phyloP scores from a whole-genome alignment of 2,329 filamentous ascomycete species.

The Pseudogymnoascus pannorum region DNA sequence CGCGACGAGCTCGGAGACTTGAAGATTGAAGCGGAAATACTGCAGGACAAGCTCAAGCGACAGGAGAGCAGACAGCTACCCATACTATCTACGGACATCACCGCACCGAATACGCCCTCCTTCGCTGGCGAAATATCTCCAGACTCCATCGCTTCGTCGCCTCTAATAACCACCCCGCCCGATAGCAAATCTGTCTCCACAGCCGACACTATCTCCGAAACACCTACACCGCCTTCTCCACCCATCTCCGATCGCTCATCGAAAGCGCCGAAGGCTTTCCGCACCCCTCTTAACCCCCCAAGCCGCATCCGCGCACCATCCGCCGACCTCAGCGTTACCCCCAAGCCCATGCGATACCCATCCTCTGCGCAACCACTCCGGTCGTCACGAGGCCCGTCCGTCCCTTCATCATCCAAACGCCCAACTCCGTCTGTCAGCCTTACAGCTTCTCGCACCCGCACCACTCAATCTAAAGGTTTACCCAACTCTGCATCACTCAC shows the following conservation, averaged over 20 bases:
- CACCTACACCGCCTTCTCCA: slow-evolving; percentile 83
- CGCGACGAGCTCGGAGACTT: slow-evolving; percentile 88
- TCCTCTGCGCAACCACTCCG: neutral
- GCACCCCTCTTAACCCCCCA: slow-evolving; percentile 26
- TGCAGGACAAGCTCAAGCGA: slow-evolving; percentile 87
- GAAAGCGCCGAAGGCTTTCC: slow-evolving; percentile 16
- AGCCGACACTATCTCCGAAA: slow-evolving; percentile 52
- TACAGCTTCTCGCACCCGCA: slow-evolving; percentile 27
- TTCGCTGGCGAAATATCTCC: slow-evolving; percentile 61
- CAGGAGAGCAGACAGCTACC: slow-evolving; percentile 51
- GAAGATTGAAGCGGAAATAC: slow-evolving; percentile 89
- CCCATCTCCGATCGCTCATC: slow-evolving; percentile 79
- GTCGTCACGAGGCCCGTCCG: slow-evolving; percentile 30
- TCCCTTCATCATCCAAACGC: slow-evolving; percentile 20
- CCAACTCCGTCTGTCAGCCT: slow-evolving; percentile 31
- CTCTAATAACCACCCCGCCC: slow-evolving; percentile 81
- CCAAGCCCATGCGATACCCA: slow-evolving; percentile 36
- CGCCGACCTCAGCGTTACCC: slow-evolving; percentile 45
- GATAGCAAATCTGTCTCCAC: slow-evolving; percentile 57
- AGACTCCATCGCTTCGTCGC: slow-evolving; percentile 81
- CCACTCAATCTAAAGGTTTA: slow-evolving; percentile 32
- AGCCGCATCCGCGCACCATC: slow-evolving; percentile 49
- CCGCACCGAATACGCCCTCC: slow-evolving; percentile 59
- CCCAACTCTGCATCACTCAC: slow-evolving; percentile 66
- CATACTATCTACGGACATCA: slow-evolving; percentile 54